Evolutionary conservation across 441 rosid species (phyloP).

Genomic region (California macrophylla): DNA sequence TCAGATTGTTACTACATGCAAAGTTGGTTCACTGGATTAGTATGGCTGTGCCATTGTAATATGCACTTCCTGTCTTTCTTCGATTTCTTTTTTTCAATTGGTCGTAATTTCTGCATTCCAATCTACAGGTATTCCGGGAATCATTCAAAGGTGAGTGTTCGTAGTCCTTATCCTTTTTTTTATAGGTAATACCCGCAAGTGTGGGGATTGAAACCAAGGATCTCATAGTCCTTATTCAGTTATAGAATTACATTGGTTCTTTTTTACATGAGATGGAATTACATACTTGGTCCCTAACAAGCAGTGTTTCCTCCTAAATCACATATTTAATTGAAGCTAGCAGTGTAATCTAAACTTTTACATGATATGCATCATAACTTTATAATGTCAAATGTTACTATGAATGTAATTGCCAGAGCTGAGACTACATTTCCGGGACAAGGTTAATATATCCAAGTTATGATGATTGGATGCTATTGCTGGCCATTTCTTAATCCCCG

Average conservation of each 20-base stretch:
- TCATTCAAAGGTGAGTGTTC: slow-evolving; percentile 56
- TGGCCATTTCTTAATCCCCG: background rate
- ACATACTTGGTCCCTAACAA: background rate
- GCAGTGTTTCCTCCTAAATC: background rate
- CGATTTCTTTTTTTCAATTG: slow-evolving; percentile 5
- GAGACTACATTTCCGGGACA: background rate
- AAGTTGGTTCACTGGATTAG: slow-evolving; percentile 4
- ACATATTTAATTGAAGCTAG: background rate
- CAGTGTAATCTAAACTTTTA: background rate
- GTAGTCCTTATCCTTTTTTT: background rate
- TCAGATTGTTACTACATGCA: background rate
- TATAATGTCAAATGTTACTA: background rate
- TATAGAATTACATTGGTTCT: slow-evolving; percentile 2
- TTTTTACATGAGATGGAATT: slow-evolving; percentile 5
- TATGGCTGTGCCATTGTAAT: slow-evolving; percentile 1
- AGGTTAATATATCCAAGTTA: background rate
- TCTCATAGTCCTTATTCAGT: background rate
- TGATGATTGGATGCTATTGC: background rate
- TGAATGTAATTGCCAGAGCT: slow-evolving; percentile 2
- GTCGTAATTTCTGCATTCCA: slow-evolving; percentile 18
- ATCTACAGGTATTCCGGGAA: slow-evolving; percentile 63
- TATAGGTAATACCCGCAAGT: background rate
- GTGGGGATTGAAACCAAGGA: too few relatives aligned
- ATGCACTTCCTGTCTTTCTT: background rate
- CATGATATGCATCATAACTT: background rate